Base-by-base conservation (phyloP, 2,329 filamentous ascomycete species). In the Cladosporium sphaerospermum region DNA sequence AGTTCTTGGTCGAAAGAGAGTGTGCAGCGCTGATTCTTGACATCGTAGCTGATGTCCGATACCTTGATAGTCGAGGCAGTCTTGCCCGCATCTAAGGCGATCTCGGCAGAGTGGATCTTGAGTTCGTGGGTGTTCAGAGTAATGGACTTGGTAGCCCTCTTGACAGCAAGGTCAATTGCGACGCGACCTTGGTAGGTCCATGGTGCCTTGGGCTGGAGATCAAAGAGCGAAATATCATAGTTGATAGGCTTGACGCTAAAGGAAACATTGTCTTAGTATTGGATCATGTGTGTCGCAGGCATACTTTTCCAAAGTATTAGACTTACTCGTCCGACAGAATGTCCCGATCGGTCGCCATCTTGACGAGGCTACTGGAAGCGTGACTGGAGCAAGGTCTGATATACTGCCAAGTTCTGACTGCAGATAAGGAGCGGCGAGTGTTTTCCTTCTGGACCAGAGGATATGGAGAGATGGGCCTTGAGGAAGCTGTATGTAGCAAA, bases 141-240 rank as follows among this genome's bases (percentile, higher is more conserved):
- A 57, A 99, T 83, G 61, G 89, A 81, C 64, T 81, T 88, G 59
- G 86, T 86, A 33, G 84, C 74, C 67, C 85, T 82, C 60, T 79
- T 78, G 69, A 97, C 78, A 55, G 86, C 82, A 55, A 85, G 78
- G 61, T 86, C 80, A 69, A 99, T 95, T 59, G 82, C 86, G 58
- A 96, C 88, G 16, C 79, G 83, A 60, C 93, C 93, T 73, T 92
- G 83, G 75, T 92, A 99, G 56, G 80, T 83, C 84, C 92, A 96
- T 55, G 74, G 74, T 52, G 80, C 81, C 58, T 80, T 79, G 51
- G 83, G 73, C 62, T 96, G 85, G 59, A 99, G 75, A 62, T 93
- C 85, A 66, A 78, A 83, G 62, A 99, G 80, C 53, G 85, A 89
- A 60, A 99, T 78, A 64, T 82, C 77, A 74, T 99, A 99, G 75